Conservation (phyloP, 306 rosid species). For the Hippophae tibetana region DNA sequence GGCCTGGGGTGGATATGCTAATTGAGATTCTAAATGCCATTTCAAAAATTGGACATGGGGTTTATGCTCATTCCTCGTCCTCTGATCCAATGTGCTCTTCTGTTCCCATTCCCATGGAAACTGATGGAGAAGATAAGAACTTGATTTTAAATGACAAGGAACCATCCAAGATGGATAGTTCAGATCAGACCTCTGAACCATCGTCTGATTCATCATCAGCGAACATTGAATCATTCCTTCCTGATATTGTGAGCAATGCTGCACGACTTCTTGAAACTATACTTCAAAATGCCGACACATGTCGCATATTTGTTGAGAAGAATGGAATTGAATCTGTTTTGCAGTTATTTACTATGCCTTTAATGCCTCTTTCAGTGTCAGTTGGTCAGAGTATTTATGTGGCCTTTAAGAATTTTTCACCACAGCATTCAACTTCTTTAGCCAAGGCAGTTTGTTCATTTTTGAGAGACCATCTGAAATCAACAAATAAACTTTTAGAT, state of each 20-base stretch:
- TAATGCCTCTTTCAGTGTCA: conserved; percentile 68
- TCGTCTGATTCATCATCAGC: conserved; percentile 40
- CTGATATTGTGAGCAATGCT: conserved; percentile 75
- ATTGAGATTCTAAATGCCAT: conserved; percentile 67
- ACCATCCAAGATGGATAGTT: conserved; percentile 40
- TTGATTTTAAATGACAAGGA: conserved; percentile 37
- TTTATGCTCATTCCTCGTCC: conserved; percentile 34
- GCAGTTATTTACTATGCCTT: conserved; percentile 69
- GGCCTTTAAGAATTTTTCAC: conserved; percentile 92
- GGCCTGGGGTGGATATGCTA: conserved; percentile 91
- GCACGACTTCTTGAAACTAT: conserved; percentile 89
- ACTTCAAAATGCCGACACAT: conserved; percentile 94
- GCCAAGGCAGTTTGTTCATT: conserved; percentile 81
- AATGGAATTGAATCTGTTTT: conserved; percentile 92
- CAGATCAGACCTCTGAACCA: conserved; percentile 52
- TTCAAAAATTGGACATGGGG: conserved; percentile 66
- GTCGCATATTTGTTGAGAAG: conserved; percentile 91
- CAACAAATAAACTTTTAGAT: conserved; percentile 69
- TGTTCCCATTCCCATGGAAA: conserved; percentile 85
- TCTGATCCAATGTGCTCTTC: conserved; percentile 53
- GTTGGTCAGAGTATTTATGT: conserved; percentile 82
- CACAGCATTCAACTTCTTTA: conserved; percentile 82
- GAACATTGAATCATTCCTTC: conserved; percentile 66
- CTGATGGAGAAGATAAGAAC: conserved; percentile 41
- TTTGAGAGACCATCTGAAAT: conserved; percentile 72